phyloP scores from a whole-genome alignment of 1,284 basidiomycete species.

The Omphalotus olearius region DNA sequence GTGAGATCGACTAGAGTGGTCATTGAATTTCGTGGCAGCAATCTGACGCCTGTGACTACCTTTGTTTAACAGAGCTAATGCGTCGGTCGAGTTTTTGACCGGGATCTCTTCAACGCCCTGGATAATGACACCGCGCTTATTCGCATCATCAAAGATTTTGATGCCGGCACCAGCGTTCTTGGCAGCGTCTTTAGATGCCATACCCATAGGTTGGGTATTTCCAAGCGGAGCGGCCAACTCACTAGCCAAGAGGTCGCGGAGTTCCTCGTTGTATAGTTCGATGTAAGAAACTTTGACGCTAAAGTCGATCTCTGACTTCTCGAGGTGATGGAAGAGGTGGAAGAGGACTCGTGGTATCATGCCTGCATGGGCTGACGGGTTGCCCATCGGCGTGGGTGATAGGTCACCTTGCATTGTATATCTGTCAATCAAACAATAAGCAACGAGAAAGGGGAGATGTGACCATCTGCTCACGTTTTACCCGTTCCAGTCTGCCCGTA shows the following conservation, averaged over 20 bases:
- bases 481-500: slow-evolving; percentile 99
- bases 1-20: slow-evolving; percentile 95
- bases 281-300: slow-evolving; percentile 94
- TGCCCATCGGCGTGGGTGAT: slow-evolving; percentile 76
- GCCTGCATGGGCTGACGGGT: slow-evolving; percentile 87
- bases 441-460: slow-evolving; percentile 12
- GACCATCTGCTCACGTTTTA: slow-evolving; percentile 79
- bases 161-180: slow-evolving; percentile 48
- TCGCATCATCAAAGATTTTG: slow-evolving; percentile 91
- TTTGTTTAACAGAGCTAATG: slow-evolving; percentile 80
- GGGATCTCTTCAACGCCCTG: slow-evolving; percentile 92
- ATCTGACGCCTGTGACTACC: slow-evolving; percentile 92
- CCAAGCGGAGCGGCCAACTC: slow-evolving; percentile 64
- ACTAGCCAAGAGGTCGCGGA: slow-evolving; percentile 86
- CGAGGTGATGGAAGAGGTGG: slow-evolving; percentile 87
- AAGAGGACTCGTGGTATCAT: slow-evolving; percentile 98
- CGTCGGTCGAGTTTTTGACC: slow-evolving; percentile 83
- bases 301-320: slow-evolving; percentile 76
- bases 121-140: slow-evolving; percentile 86
- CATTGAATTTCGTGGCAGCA: slow-evolving; percentile 97
- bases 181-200: slow-evolving; percentile 40
- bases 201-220: slow-evolving; percentile 68
- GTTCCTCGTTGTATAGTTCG: slow-evolving; percentile 99
- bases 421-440: slow-evolving; percentile 34
- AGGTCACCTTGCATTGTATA: slow-evolving; percentile 96